Evolutionary conservation across 2,329 filamentous ascomycete genomes (phyloP).

Genomic region (Cladobotryum mycophilum): DNA sequence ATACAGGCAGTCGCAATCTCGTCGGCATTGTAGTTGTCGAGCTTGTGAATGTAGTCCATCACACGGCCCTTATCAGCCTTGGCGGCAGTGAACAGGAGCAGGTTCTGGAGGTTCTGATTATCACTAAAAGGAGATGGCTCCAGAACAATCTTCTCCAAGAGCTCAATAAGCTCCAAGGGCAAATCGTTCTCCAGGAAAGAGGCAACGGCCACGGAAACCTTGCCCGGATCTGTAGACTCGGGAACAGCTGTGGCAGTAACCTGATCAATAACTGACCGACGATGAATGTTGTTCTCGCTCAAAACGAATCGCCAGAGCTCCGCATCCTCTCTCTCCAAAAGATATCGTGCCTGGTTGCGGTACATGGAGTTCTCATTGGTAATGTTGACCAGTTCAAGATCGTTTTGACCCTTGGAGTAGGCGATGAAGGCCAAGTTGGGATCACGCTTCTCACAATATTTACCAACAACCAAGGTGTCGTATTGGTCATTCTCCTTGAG

Average conservation of each 20-base stretch:
- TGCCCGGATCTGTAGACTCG: constrained; percentile 85
- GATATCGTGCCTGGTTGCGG: constrained; percentile 90
- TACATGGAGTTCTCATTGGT: constrained; percentile 99
- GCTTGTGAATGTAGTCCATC: constrained; percentile 91
- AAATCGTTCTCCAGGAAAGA: constrained; percentile 88
- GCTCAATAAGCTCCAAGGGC: constrained; percentile 89
- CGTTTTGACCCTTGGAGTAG: constrained; percentile 94
- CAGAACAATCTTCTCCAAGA: constrained; percentile 98
- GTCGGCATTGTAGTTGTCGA: constrained; percentile 82
- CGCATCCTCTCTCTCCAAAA: constrained; percentile 79
- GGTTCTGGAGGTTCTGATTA: constrained; percentile 91
- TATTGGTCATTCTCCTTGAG: constrained; percentile 96
- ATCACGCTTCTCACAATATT: constrained; percentile 98
- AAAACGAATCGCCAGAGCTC: constrained; percentile 96
- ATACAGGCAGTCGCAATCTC: constrained; percentile 93
- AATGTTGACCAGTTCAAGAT: constrained; percentile 92
- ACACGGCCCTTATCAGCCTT: constrained; percentile 94
- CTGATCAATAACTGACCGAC: constrained; percentile 89
- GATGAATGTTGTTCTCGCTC: constrained; percentile 91
- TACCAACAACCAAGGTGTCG: constrained; percentile 84
- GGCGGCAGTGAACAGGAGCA: constrained; percentile 91
- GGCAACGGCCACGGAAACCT: constrained; percentile 90
- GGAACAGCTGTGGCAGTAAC: constrained; percentile 93
- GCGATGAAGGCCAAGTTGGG: constrained; percentile 93
- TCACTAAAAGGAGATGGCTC: constrained; percentile 99